Evolutionary conservation across 352 stramenopile species (phyloP).

Genomic region (Pythium rishiriense): DNA sequence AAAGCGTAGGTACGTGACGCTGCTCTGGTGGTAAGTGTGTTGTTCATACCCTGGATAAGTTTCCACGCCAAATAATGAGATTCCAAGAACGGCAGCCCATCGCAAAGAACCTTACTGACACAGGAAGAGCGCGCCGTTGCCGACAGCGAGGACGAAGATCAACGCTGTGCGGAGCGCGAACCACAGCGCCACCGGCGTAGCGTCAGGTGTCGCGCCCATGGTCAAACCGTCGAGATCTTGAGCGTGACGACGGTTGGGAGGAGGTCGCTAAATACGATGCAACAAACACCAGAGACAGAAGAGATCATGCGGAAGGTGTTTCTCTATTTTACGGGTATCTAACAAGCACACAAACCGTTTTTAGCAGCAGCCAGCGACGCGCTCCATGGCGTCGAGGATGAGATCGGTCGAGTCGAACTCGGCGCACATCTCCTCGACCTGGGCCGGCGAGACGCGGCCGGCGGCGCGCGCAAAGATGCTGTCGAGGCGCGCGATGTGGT

Average conservation of each 20-base stretch:
- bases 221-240: too few relatives aligned
- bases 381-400: slow-evolving; percentile 22
- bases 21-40: slow-evolving; percentile 2
- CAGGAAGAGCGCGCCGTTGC: slow-evolving; percentile 15
- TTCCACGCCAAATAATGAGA: background rate
- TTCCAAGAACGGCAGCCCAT: too few relatives aligned
- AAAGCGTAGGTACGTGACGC: slow-evolving; percentile 7
- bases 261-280: too few relatives aligned
- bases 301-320: too few relatives aligned
- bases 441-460: slow-evolving; percentile 28
- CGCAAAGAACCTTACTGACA: background rate
- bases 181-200: background rate
- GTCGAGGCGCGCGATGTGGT: slow-evolving; percentile 20
- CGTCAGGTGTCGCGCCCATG: background rate
- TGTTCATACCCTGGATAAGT: slow-evolving; percentile 11
- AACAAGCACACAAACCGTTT: slow-evolving; percentile 7
- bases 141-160: slow-evolving; percentile 10
- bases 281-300: too few relatives aligned
- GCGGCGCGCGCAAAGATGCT: slow-evolving; percentile 15
- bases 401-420: slow-evolving; percentile 32
- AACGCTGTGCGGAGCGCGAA: slow-evolving; percentile 15
- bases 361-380: background rate
- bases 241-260: too few relatives aligned
- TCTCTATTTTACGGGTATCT: too few relatives aligned
- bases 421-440: slow-evolving; percentile 41